Base-by-base conservation (phyloP, 1,284 basidiomycete genomes). In the Meripilus lineatus region DNA sequence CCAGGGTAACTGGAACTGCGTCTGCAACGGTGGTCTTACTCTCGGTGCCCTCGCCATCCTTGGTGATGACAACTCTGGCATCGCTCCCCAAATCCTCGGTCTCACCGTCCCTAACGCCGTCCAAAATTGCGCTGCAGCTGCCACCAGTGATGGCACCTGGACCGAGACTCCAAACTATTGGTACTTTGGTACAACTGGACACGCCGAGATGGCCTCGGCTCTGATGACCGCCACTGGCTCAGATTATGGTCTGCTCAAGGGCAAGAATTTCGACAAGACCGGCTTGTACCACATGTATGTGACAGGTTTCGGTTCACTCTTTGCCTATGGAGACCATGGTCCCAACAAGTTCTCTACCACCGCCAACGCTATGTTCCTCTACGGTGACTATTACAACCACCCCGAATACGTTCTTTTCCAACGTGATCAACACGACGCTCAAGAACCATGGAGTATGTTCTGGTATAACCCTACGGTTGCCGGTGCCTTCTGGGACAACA, bases 1-100 rank as follows among this genome's bases (percentile, higher is more conserved):
- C 28, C 68, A 67, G 28, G 86, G 95, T 35, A 98, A 98, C 72
- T 98, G 94, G 94, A 98, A 98, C 67, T 98, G 95, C 57, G 91
- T 98, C 50, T 93, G 86, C 72, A 99, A 98, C 65, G 81, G 82
- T 45, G 95, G 95, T 50, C 70, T 99, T 53, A 89, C 89, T 20
- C 66, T 97, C 58, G 96, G 79, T 43, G 79, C 96, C 0, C 81
- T 99, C 36, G 93, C 95, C 35, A 92, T 99, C 57, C 69, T 91
- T 15, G 82, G 78, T 47, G 89, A 94, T 46, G 94, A 97, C 58
- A 79, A 77, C 11, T 84, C 87, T 3, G 84, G 85, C 34, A 71
- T 71, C 30, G 89, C 94, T 0, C 58, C 74, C 50, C 67, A 77
- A 48, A 70, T 97, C 34, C 78, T 97, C 38, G 65, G 67, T 30